These are phyloP conservation scores for Raphanus sativus DNA, from an alignment of 345 rosid species.

Conservation along the genomic window DNA sequence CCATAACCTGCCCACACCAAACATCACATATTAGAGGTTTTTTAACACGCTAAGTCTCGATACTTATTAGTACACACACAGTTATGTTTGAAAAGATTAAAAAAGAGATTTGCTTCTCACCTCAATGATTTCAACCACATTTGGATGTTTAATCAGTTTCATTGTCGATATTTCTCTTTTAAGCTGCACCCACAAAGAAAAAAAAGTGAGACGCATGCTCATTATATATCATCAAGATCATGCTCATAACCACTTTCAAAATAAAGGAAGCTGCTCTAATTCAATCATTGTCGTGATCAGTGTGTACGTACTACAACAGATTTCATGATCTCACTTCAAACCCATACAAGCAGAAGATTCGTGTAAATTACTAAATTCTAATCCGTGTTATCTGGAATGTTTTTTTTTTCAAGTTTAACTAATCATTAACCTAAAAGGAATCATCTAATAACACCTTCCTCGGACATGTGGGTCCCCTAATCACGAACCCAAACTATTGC, in stretches of 20 bases:
- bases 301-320: neutral
- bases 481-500: conserved; percentile 16
- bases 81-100: neutral
- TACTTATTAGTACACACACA: neutral
- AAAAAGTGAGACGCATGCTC: neutral
- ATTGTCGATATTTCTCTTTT: conserved; percentile 90
- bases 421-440: neutral
- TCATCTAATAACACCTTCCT: neutral
- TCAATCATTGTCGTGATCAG: neutral
- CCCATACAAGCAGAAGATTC: neutral
- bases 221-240: conserved; percentile 7
- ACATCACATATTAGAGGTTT: neutral
- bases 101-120: conserved; percentile 32
- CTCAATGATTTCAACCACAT: conserved; percentile 81
- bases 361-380: neutral
- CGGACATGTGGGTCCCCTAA: conserved; percentile 28
- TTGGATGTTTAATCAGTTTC: conserved; percentile 97
- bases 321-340: neutral
- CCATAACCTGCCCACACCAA: conserved; percentile 67
- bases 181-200: conserved; percentile 45
- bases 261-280: neutral
- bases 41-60: neutral
- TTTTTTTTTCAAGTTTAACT: neutral
- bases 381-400: neutral
- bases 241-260: neutral